Evolutionary conservation across 1,284 basidiomycete genomes (phyloP).

Genomic region (Cryptococcus sp.): DNA sequence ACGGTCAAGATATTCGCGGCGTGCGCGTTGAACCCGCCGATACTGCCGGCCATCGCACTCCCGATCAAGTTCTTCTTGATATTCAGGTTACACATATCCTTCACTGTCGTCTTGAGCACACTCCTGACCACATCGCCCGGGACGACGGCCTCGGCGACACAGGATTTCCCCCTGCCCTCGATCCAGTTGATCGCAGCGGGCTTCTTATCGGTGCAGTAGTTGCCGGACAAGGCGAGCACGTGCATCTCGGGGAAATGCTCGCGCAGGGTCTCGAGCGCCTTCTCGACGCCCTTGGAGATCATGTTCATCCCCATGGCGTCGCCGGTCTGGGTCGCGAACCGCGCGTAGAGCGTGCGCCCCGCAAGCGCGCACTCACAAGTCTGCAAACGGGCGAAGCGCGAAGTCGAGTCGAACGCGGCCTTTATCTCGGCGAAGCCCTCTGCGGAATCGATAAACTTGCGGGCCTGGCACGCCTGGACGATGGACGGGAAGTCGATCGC

Average conservation of each 20-base stretch:
- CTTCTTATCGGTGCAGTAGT: constrained; percentile 99
- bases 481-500: constrained; percentile 92
- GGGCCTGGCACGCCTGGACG: constrained; percentile 73
- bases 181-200: constrained; percentile 99
- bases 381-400: constrained; percentile 80
- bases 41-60: constrained; percentile 93
- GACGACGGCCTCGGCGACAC: constrained; percentile 92
- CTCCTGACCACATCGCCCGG: constrained; percentile 82
- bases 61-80: constrained; percentile 97
- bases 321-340: constrained; percentile 92
- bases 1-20: constrained; percentile 93
- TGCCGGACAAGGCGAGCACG: constrained; percentile 90
- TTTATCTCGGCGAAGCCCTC: constrained; percentile 76
- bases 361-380: constrained; percentile 81
- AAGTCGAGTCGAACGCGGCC: constrained; percentile 89
- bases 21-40: constrained; percentile 99
- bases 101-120: constrained; percentile 94
- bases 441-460: constrained; percentile 82
- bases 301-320: constrained; percentile 99
- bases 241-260: constrained; percentile 87
- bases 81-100: constrained; percentile 86
- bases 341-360: constrained; percentile 88
- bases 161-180: constrained; percentile 94
- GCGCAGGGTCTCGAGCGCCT: constrained; percentile 78
- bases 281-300: constrained; percentile 94